Evolutionary conservation across 2,329 filamentous ascomycete genomes (phyloP).

Genomic region (Chaetomiaceae sp.): DNA sequence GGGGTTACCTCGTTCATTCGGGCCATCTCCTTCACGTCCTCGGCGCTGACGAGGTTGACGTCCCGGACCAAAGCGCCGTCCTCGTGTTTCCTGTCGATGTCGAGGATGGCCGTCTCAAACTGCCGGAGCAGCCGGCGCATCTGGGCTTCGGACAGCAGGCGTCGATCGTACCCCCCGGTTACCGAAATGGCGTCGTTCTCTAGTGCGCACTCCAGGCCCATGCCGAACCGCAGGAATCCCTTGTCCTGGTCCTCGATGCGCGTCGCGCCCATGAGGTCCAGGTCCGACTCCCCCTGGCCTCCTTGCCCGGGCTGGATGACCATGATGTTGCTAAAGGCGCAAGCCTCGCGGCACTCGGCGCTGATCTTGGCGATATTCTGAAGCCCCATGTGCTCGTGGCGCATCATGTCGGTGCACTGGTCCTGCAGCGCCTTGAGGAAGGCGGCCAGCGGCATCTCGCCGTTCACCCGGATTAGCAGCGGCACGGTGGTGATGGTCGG

Average conservation of each 20-base stretch:
- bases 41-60: background rate
- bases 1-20: background rate
- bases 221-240: background rate
- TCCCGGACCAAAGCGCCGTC: background rate
- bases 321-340: slow-evolving; percentile 30
- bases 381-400: slow-evolving; percentile 26
- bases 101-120: background rate
- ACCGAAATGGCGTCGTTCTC: background rate
- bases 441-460: slow-evolving; percentile 29
- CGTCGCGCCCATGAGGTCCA: slow-evolving; percentile 15
- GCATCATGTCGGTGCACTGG: slow-evolving; percentile 23
- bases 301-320: slow-evolving; percentile 29
- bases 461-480: slow-evolving; percentile 30
- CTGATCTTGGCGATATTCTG: slow-evolving; percentile 25
- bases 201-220: background rate
- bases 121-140: background rate
- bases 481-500: slow-evolving; percentile 39
- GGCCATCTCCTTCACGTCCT: background rate
- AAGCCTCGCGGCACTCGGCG: slow-evolving; percentile 8
- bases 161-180: background rate
- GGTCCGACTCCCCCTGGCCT: slow-evolving; percentile 11
- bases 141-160: background rate
- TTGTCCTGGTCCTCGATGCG: slow-evolving; percentile 1
- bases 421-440: slow-evolving; percentile 37
- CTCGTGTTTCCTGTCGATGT: background rate